phyloP scores from a whole-genome alignment of 192 early-diverging fungal species.

The Cetraspora pellucida region DNA sequence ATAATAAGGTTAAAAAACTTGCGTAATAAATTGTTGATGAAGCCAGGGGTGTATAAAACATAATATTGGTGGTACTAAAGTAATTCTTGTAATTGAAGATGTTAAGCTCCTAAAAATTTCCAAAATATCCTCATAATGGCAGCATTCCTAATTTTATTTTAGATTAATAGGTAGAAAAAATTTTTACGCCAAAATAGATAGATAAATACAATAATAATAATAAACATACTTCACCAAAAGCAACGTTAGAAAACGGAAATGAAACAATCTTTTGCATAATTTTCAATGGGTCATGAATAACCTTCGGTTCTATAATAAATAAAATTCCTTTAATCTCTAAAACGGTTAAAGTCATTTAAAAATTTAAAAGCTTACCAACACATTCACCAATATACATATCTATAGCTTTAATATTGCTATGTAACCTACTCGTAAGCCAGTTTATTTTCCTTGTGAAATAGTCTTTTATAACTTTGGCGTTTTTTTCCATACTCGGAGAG shows the following conservation, averaged over 20 bases:
- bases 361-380: neutral
- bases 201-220: neutral
- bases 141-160: neutral
- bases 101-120: no score
- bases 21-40: neutral
- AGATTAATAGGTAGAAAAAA: neutral
- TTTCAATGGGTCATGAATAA: neutral
- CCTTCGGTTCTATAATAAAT: slow-evolving; percentile 17
- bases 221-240: slow-evolving; percentile 10
- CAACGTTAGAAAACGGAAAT: neutral
- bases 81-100: no score
- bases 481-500: neutral
- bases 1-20: neutral
- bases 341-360: neutral
- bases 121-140: no score
- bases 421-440: no score
- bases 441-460: neutral
- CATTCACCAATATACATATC: slow-evolving; percentile 16
- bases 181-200: neutral
- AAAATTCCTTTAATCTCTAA: neutral
- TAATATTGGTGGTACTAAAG: no score
- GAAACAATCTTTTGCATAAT: neutral
- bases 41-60: neutral
- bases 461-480: neutral
- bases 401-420: neutral